These are phyloP conservation scores for Rhizopogon vesiculosus DNA, from an alignment of 768 basidiomycete genomes.

Conservation along the genomic window DNA sequence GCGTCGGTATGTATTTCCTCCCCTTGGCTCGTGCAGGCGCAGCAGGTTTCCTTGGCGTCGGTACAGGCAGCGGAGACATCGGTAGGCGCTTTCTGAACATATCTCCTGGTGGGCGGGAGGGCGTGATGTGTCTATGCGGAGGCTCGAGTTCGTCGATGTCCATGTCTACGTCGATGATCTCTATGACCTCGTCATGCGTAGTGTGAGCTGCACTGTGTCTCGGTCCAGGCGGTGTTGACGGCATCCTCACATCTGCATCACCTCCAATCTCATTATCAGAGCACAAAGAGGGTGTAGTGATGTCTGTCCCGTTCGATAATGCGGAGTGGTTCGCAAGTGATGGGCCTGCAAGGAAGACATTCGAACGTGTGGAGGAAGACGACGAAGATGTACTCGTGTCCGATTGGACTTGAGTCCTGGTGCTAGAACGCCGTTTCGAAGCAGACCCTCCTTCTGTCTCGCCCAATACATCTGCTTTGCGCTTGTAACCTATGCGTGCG, in stretches of 20 bases:
- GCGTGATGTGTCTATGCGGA: constrained; percentile 8
- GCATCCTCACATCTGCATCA: constrained; percentile 42
- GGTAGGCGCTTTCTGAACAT: constrained; percentile 60
- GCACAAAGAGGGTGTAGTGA: constrained; percentile 65
- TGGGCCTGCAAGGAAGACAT: neutral
- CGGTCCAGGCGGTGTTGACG: constrained; percentile 49
- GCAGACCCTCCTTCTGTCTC: neutral
- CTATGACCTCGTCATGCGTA: constrained; percentile 8
- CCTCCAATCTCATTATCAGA: constrained; percentile 62
- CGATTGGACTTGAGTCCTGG: neutral
- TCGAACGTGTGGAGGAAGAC: neutral
- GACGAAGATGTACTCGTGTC: neutral
- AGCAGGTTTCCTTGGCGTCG: constrained; percentile 47
- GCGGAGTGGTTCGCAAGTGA: neutral
- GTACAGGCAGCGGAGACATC: constrained; percentile 55
- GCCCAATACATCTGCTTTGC: neutral
- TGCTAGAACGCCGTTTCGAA: neutral
- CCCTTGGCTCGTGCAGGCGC: constrained; percentile 45
- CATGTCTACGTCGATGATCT: constrained; percentile 37
- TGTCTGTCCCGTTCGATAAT: constrained; percentile 30
- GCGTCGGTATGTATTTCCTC: neutral
- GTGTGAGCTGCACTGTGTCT: constrained; percentile 3
- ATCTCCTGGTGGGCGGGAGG: constrained; percentile 19
- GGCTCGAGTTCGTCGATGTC: constrained; percentile 9
- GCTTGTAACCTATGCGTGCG: neutral